Conservation (phyloP, 768 basidiomycete species). For the Cystofilobasidium bisporidii region DNA sequence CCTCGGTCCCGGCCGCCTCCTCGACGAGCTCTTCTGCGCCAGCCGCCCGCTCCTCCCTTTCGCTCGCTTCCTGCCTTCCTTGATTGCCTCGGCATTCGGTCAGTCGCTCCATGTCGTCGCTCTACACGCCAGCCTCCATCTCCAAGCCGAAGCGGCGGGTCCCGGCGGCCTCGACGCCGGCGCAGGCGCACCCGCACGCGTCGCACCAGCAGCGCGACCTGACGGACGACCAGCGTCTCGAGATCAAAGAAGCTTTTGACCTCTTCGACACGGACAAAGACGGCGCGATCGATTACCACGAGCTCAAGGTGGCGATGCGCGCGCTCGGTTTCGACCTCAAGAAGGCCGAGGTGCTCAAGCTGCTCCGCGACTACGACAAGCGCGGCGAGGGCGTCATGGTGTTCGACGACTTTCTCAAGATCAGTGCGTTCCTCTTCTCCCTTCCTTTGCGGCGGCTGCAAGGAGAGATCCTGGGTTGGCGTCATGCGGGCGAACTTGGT, state of each 20-base stretch:
- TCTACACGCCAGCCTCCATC: slow-evolving; percentile 9
- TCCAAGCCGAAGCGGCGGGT: slow-evolving; percentile 17
- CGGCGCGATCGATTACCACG: slow-evolving; percentile 90
- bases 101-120: slow-evolving; percentile 16
- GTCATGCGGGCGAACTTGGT: no score
- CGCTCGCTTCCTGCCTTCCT: background rate
- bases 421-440: slow-evolving; percentile 71
- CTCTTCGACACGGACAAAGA: slow-evolving; percentile 99
- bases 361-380: slow-evolving; percentile 83
- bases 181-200: background rate
- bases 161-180: background rate
- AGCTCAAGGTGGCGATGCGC: slow-evolving; percentile 97
- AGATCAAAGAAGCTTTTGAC: slow-evolving; percentile 98
- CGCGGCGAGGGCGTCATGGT: slow-evolving; percentile 67
- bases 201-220: slow-evolving; percentile 26
- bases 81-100: background rate
- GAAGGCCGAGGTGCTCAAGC: slow-evolving; percentile 94
- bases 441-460: no score
- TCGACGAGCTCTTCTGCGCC: no score
- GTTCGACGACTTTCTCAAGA: slow-evolving; percentile 85
- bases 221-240: slow-evolving; percentile 56
- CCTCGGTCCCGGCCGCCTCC: no score
- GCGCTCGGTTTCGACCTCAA: slow-evolving; percentile 96
- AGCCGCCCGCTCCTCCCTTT: no score
- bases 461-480: no score